Conservation (phyloP, 495 filamentous ascomycete species). For the Copromyces sp. region DNA sequence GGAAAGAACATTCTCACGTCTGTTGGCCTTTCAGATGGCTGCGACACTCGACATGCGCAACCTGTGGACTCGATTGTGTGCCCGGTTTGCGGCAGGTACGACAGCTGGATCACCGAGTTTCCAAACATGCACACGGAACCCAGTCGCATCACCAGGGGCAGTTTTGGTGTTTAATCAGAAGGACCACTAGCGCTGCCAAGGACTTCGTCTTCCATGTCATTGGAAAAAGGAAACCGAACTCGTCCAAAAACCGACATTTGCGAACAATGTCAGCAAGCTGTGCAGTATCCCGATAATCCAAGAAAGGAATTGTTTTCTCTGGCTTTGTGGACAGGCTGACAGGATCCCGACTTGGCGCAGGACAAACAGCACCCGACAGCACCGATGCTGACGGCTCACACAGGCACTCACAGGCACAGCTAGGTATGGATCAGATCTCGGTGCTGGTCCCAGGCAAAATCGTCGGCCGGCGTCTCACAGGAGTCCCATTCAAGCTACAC, state of each 20-base stretch:
- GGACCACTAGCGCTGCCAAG: neutral
- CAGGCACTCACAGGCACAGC: neutral
- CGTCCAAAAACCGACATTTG: neutral
- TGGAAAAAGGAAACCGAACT: neutral
- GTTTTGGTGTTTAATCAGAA: neutral
- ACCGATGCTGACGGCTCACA: neutral
- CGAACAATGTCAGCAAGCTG: neutral
- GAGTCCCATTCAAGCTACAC: neutral
- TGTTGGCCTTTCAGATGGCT: neutral
- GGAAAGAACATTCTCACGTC: neutral
- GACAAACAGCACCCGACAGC: neutral
- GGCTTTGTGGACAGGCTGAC: neutral
- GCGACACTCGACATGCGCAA: neutral
- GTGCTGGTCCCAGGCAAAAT: neutral
- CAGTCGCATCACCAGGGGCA: neutral
- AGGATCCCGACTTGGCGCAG: neutral
- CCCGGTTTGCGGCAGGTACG: neutral
- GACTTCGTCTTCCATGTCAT: neutral
- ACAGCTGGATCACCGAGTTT: neutral
- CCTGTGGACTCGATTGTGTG: neutral
- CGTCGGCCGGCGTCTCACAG: neutral
- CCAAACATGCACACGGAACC: neutral
- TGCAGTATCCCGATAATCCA: neutral
- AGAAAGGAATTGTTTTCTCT: neutral
- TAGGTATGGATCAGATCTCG: neutral